These are phyloP conservation scores for Vigna reflexopilosa DNA, from an alignment of 306 rosid species.

Conservation along the genomic window DNA sequence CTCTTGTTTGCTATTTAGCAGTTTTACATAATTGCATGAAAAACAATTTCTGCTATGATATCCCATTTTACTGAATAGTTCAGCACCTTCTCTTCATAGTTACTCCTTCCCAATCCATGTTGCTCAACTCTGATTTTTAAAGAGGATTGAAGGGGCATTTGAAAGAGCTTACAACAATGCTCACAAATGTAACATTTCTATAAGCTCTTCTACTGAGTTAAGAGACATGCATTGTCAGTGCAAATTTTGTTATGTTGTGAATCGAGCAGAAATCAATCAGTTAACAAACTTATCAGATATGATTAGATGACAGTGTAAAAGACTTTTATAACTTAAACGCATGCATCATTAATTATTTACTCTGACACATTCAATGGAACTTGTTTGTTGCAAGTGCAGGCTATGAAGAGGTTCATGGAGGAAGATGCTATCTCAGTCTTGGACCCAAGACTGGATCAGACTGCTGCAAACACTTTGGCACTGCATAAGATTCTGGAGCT, in stretches of 20 bases:
- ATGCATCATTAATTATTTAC: background rate
- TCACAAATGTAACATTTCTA: background rate
- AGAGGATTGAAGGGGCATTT: background rate
- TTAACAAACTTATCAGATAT: background rate
- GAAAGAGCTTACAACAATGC: background rate
- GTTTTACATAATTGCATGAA: background rate
- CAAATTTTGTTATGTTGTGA: background rate
- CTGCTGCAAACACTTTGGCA: slow-evolving; percentile 60
- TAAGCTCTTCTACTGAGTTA: background rate
- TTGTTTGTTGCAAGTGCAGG: slow-evolving; percentile 64
- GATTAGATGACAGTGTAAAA: background rate
- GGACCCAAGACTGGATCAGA: slow-evolving; percentile 78
- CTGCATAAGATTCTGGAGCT: slow-evolving; percentile 84
- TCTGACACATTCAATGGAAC: slow-evolving; percentile 7
- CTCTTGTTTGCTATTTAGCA: slow-evolving; percentile 11
- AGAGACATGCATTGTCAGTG: background rate
- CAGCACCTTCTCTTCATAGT: slow-evolving; percentile 13
- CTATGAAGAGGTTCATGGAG: slow-evolving; percentile 77
- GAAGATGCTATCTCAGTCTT: slow-evolving; percentile 63
- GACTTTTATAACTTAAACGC: background rate
- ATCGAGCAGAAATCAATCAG: background rate
- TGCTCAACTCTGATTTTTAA: background rate
- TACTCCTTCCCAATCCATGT: slow-evolving; percentile 13
- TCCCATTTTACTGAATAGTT: slow-evolving; percentile 13
- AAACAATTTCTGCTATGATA: background rate